Evolutionary conservation across 2,329 filamentous ascomycete genomes (phyloP), one percentile per base, ranked within the genome.

Genomic region (Sporothrix pallida): DNA sequence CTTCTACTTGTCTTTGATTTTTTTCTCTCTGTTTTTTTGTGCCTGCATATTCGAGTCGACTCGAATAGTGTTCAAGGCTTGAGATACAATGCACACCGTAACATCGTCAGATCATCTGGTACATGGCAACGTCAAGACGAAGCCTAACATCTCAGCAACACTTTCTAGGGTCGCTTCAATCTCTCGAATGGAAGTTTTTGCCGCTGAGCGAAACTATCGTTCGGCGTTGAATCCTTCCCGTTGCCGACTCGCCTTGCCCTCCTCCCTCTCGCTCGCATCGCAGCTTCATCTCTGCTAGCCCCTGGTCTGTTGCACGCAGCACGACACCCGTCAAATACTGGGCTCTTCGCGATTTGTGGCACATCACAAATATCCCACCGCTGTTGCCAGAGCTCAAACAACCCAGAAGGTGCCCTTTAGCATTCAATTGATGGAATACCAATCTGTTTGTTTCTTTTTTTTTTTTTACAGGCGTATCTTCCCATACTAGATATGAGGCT

Each of bases 241-340:
- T 48, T n/a, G 20, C 62, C 42, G 42, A 20, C 10, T 48, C 62
- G 62, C 20, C 62, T 48, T 48, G 62, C 46, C 17, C 23, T 48
- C 20, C 62, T 48, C 23, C 56, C 26, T 37, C 23, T 54, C 67
- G 26, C 17, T 58, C 52, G 68, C 31, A 58, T 20, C 26, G 17
- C 37, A 26, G 37, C 70, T 10, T 42, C 31, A 15, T 17, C 42
- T 12, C 44, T 48, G 15, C 46, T 9, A 23, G 9, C 44, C 60
- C 46, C 58, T 20, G 23, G 10, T n/a, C 10, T 26, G 72, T 68
- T 74, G 42, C 52, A 71, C 69, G 52, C 69, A 62, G 72, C 72
- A 74, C 72, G 23, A 65, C 60, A 68, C 60, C 72, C 72, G 72
- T 73, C 72, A 73, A 60, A 42, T 73, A 60, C 68, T 26, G 60